These are phyloP conservation scores for Aristolochia fimbriata DNA, from an alignment of 164 flowering plant genomes.

Conservation along the genomic window DNA sequence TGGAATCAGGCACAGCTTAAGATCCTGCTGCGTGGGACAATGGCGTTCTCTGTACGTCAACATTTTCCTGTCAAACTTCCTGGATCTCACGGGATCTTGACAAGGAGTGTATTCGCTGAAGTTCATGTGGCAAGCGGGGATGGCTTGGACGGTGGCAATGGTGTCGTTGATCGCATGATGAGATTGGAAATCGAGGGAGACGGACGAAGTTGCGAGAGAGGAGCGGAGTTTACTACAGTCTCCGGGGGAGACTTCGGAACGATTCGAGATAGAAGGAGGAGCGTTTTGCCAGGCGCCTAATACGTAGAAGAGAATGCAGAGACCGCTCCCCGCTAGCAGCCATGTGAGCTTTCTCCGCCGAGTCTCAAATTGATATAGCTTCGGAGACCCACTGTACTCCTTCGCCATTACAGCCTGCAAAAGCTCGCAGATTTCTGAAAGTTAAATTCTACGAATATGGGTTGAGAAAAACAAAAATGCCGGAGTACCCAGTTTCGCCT, in stretches of 20 bases:
- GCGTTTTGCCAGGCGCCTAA: constrained; percentile 77
- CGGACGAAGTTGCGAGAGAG: constrained; percentile 14
- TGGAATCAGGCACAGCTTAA: constrained; percentile 60
- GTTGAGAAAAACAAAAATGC: no score
- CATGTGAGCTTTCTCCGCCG: constrained; percentile 59
- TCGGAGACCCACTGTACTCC: constrained; percentile 70
- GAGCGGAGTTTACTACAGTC: constrained; percentile 17
- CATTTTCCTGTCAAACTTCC: constrained; percentile 62
- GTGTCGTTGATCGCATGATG: constrained; percentile 55
- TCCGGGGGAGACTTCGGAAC: constrained; percentile 26
- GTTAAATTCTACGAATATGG: no score
- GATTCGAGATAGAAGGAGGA: constrained; percentile 16
- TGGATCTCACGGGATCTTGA: constrained; percentile 48
- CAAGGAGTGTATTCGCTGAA: constrained; percentile 88
- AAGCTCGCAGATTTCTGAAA: background rate
- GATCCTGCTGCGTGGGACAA: constrained; percentile 72
- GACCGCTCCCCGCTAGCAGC: constrained; percentile 63
- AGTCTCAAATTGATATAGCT: constrained; percentile 53
- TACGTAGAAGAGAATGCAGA: constrained; percentile 69
- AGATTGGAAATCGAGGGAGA: constrained; percentile 52
- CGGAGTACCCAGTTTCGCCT: no score
- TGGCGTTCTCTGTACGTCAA: constrained; percentile 82
- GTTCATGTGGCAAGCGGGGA: constrained; percentile 57
- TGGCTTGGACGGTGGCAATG: constrained; percentile 6
- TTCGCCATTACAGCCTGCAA: constrained; percentile 47